phyloP scores from a whole-genome alignment of 2,329 filamentous ascomycete species.

The Talaromyces sp. region DNA sequence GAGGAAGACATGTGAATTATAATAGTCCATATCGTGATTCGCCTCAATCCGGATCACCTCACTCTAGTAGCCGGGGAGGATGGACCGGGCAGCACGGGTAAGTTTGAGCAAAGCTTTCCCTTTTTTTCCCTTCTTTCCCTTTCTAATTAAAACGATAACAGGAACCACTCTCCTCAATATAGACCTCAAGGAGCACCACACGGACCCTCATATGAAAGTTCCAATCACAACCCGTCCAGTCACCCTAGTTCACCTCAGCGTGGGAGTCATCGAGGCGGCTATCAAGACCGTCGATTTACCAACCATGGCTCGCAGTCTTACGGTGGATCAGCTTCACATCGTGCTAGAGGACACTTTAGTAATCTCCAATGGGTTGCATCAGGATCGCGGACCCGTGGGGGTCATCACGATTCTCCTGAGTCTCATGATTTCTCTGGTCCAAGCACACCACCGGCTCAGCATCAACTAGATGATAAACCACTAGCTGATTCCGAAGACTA shows the following conservation, averaged over 20 bases:
- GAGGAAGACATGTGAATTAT: conserved; percentile 47
- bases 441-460: conserved; percentile 13
- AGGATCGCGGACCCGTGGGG: conserved; percentile 50
- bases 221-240: conserved; percentile 50
- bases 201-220: conserved; percentile 52
- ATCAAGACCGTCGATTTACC: conserved; percentile 44
- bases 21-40: conserved; percentile 56
- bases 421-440: conserved; percentile 28
- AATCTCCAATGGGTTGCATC: conserved; percentile 68
- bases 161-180: conserved; percentile 61
- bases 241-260: conserved; percentile 46
- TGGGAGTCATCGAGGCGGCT: conserved; percentile 58
- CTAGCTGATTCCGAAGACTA: conserved; percentile 45
- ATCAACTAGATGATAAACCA: conserved; percentile 25
- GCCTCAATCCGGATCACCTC: conserved; percentile 59
- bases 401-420: conserved; percentile 37
- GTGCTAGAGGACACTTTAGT: conserved; percentile 59
- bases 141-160: conserved; percentile 35
- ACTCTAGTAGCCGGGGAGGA: conserved; percentile 51
- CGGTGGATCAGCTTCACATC: conserved; percentile 34
- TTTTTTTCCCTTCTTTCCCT: neutral
- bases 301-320: conserved; percentile 46
- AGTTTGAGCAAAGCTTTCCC: conserved; percentile 19
- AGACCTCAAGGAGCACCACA: conserved; percentile 53
- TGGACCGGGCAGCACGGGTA: conserved; percentile 53